phyloP scores from a whole-genome alignment of 495 filamentous ascomycete genomes.

The Aspergillus cavernicola region DNA sequence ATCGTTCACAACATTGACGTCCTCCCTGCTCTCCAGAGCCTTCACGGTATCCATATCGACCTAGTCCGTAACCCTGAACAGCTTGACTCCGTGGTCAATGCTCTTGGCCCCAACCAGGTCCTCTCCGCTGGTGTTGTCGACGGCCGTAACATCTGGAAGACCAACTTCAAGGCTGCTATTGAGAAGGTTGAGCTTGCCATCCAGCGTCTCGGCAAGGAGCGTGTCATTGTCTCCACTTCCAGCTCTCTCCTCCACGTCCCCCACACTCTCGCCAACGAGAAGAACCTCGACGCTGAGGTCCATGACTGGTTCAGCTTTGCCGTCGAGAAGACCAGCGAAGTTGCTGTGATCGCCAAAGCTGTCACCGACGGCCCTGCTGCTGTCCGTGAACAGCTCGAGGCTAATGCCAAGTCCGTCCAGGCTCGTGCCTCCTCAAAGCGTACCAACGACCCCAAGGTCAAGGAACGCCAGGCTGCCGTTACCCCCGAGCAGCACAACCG shows the following conservation, averaged over 20 bases:
- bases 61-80: conserved; percentile 97
- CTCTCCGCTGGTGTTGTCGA: conserved; percentile 95
- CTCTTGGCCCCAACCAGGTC: conserved; percentile 78
- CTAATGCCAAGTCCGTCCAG: conserved; percentile 88
- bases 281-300: conserved; percentile 89
- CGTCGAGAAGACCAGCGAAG: conserved; percentile 86
- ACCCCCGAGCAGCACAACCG: conserved; percentile 84
- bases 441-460: conserved; percentile 95
- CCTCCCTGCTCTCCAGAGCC: conserved; percentile 60
- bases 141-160: conserved; percentile 99
- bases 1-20: conserved; percentile 97
- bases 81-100: conserved; percentile 71
- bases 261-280: conserved; percentile 95
- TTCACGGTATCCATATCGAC: conserved; percentile 88
- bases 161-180: conserved; percentile 88
- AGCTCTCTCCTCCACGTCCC: conserved; percentile 96
- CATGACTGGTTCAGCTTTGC: conserved; percentile 99
- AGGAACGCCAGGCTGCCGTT: conserved; percentile 86
- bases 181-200: conserved; percentile 82
- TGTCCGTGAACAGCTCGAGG: conserved; percentile 81
- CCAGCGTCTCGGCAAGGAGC: conserved; percentile 90
- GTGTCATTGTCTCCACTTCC: conserved; percentile 93
- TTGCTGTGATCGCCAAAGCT: conserved; percentile 93
- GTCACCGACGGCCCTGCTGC: conserved; percentile 84
- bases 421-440: conserved; percentile 83